Conservation (phyloP, 1,284 basidiomycete genomes). For the Golubevia sp. region DNA sequence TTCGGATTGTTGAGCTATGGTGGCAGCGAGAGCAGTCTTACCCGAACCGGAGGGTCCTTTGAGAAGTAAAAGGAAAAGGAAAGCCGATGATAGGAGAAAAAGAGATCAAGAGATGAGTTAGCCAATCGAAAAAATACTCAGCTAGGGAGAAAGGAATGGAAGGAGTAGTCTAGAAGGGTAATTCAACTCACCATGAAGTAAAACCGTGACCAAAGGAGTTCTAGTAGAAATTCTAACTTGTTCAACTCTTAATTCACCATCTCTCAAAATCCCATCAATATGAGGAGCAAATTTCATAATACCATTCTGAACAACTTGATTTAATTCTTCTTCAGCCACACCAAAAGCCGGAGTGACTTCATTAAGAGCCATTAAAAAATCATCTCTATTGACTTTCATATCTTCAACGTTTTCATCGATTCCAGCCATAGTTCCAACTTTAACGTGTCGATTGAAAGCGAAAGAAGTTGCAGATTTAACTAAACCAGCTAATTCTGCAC, state of each 20-base stretch:
- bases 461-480: slow-evolving; percentile 98
- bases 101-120: neutral
- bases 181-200: slow-evolving; percentile 75
- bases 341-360: slow-evolving; percentile 98
- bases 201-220: slow-evolving; percentile 87
- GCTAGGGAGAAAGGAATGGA: too few relatives aligned
- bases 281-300: slow-evolving; percentile 85
- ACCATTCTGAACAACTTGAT: slow-evolving; percentile 92
- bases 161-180: too few relatives aligned
- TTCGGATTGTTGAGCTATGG: slow-evolving; percentile 87
- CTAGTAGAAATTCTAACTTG: slow-evolving; percentile 89
- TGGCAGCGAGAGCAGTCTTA: slow-evolving; percentile 93
- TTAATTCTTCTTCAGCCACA: slow-evolving; percentile 94
- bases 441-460: slow-evolving; percentile 96
- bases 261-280: slow-evolving; percentile 81
- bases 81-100: neutral
- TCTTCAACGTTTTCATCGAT: slow-evolving; percentile 94
- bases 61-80: neutral
- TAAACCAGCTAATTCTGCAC: slow-evolving; percentile 92
- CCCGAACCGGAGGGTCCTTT: slow-evolving; percentile 81
- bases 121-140: too few relatives aligned
- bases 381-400: slow-evolving; percentile 81
- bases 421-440: slow-evolving; percentile 94
- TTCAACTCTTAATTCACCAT: slow-evolving; percentile 90
- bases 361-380: slow-evolving; percentile 89